Conservation (phyloP, 192 early-diverging fungal genomes). For the Mortierella alpina region DNA sequence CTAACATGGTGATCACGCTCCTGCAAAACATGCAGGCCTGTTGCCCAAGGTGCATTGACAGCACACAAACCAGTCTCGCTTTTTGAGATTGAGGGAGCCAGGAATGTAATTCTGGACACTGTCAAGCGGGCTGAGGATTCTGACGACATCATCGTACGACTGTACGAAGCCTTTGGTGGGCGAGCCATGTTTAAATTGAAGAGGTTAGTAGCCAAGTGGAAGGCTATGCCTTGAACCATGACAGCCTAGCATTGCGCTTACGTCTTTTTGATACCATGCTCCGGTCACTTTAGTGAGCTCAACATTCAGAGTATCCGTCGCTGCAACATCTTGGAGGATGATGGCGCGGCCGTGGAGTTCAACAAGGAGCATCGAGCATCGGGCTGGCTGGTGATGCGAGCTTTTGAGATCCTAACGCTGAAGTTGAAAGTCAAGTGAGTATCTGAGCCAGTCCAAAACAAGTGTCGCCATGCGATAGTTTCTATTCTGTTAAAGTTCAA, state of each 20-base stretch:
- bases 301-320: conserved; percentile 60
- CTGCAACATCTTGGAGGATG: conserved; percentile 88
- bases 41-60: conserved; percentile 13
- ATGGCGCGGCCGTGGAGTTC: conserved; percentile 40
- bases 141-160: conserved; percentile 78
- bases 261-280: conserved; percentile 13
- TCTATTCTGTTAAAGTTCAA: not conserved
- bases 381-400: conserved; percentile 22
- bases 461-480: not conserved
- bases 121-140: conserved; percentile 90
- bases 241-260: not conserved
- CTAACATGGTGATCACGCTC: not conserved
- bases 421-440: conserved; percentile 48
- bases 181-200: conserved; percentile 68
- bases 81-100: conserved; percentile 58
- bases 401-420: conserved; percentile 46
- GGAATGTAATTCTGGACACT: conserved; percentile 91
- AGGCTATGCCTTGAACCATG: conserved; percentile 1
- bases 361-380: conserved; percentile 50
- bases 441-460: not conserved
- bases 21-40: conserved; percentile 2
- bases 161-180: conserved; percentile 95
- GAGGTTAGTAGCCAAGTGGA: conserved; percentile 56
- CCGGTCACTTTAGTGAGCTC: conserved; percentile 60
- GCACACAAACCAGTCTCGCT: conserved; percentile 19